Conservation (phyloP, 2,329 filamentous ascomycete genomes). For the Talaromyces sp. region DNA sequence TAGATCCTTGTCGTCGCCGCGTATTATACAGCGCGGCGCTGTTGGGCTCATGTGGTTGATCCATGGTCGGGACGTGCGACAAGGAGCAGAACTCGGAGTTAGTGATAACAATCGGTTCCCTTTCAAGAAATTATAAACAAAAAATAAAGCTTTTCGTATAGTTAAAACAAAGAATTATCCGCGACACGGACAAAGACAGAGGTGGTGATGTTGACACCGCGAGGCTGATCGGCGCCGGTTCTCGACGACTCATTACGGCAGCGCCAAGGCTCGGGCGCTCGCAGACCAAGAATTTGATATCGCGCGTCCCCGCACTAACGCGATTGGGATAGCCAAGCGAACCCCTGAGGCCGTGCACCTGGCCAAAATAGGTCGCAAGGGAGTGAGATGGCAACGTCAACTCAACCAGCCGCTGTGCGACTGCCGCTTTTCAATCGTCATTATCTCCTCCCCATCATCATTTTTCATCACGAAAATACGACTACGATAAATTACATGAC, state of each 20-base stretch:
- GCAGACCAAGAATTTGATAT: conserved; percentile 32
- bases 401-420: conserved; percentile 32
- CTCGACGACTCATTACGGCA: conserved; percentile 8
- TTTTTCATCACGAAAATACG: conserved; percentile 53
- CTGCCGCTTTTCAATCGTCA: conserved; percentile 25
- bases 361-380: conserved; percentile 35
- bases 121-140: neutral
- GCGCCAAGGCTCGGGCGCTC: conserved; percentile 7
- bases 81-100: neutral
- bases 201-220: neutral
- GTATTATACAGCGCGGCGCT: conserved; percentile 40
- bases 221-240: neutral
- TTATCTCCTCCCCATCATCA: conserved; percentile 41
- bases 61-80: conserved; percentile 19
- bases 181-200: neutral
- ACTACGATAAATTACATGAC: conserved; percentile 48
- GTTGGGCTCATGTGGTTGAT: conserved; percentile 30
- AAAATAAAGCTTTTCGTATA: neutral
- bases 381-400: conserved; percentile 41
- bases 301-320: conserved; percentile 38
- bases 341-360: conserved; percentile 37
- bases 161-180: neutral
- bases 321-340: conserved; percentile 33
- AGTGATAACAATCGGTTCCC: neutral
- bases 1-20: conserved; percentile 35